Conservation (phyloP, 176 grass and related monocot genomes). For the Triticum timopheevii region DNA sequence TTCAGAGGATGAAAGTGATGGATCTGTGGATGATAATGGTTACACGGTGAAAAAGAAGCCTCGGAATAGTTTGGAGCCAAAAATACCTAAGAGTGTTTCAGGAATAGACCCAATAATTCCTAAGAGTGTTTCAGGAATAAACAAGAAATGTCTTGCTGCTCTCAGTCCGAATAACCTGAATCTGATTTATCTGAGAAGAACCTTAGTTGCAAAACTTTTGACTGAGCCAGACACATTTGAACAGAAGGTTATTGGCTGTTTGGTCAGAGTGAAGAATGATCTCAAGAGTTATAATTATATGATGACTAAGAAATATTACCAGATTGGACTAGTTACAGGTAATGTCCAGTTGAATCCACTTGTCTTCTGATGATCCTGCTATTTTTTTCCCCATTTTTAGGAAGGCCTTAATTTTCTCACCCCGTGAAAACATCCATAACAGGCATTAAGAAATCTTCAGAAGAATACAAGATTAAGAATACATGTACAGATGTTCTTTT, state of each 20-base stretch:
- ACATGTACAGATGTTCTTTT: constrained; percentile 62
- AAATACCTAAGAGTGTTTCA: constrained; percentile 38
- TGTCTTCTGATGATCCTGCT: not conserved
- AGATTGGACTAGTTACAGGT: constrained; percentile 76
- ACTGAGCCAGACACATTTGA: constrained; percentile 65
- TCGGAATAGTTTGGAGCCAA: constrained; percentile 21
- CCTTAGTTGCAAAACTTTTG: constrained; percentile 60
- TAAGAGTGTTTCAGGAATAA: constrained; percentile 41
- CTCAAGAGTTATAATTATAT: constrained; percentile 9
- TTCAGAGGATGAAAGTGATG: constrained; percentile 51
- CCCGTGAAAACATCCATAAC: constrained; percentile 20
- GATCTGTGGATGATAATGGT: constrained; percentile 43
- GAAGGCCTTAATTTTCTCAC: constrained; percentile 22
- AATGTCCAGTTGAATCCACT: constrained; percentile 32
- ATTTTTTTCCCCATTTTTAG: not conserved
- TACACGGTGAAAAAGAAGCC: constrained; percentile 28
- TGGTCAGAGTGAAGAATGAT: constrained; percentile 63
- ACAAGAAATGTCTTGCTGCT: constrained; percentile 53
- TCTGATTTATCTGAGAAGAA: constrained; percentile 64
- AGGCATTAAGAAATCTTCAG: constrained; percentile 64
- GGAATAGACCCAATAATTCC: constrained; percentile 32
- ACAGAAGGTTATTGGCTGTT: constrained; percentile 72
- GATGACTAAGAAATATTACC: constrained; percentile 40
- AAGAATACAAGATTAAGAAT: constrained; percentile 64
- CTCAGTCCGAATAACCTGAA: constrained; percentile 62